Conservation (phyloP, 306 rosid genomes). For the Trichosanthes truncata region DNA sequence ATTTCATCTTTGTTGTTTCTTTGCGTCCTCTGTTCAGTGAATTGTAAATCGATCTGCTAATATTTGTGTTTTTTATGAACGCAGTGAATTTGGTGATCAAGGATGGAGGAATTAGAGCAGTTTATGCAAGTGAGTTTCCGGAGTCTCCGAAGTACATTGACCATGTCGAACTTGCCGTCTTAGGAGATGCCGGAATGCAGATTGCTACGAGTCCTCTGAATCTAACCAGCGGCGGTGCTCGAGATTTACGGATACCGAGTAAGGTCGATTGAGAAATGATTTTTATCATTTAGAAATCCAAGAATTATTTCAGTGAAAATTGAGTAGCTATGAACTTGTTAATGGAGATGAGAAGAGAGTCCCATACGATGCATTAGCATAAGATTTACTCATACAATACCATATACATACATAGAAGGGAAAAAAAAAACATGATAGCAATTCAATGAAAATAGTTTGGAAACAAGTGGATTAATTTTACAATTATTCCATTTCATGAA, state of each 20-base stretch:
- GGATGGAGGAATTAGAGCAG: background rate
- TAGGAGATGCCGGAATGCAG: background rate
- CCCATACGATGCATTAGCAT: background rate
- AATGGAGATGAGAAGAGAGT: background rate
- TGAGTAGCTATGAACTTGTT: background rate
- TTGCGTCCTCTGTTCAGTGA: background rate
- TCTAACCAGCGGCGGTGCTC: background rate
- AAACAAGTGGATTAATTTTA: background rate
- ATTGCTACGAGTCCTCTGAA: constrained; percentile 2
- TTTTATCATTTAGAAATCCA: background rate
- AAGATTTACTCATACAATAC: background rate
- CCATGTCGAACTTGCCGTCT: background rate
- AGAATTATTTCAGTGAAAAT: background rate
- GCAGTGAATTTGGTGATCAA: background rate
- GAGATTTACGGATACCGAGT: background rate
- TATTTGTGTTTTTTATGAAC: background rate
- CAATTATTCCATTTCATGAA: background rate
- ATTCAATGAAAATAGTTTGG: background rate
- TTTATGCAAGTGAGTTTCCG: background rate
- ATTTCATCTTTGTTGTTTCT: background rate
- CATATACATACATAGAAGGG: background rate
- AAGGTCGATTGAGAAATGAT: background rate
- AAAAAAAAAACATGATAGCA: background rate
- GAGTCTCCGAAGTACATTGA: background rate
- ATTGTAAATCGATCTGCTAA: background rate